phyloP scores from a whole-genome alignment of 192 early-diverging fungal genomes.

The Phlyctochytrium arcticum region DNA sequence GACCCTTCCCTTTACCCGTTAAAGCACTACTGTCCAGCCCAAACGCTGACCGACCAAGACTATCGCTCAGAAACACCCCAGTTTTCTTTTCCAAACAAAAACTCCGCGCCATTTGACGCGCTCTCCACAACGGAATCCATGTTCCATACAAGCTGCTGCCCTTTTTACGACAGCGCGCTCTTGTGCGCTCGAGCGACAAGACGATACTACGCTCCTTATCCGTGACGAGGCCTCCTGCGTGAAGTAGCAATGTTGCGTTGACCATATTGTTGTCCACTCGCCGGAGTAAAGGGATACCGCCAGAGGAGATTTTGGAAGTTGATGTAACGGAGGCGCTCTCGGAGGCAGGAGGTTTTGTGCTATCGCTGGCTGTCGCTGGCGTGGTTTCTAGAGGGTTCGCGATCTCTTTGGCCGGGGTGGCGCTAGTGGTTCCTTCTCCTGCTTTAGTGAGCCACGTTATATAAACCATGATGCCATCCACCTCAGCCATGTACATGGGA shows the following conservation, averaged over 20 bases:
- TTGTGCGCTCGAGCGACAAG: constrained; percentile 76
- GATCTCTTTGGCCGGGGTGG: constrained; percentile 11
- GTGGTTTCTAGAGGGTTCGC: constrained; percentile 1
- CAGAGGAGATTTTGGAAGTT: not conserved
- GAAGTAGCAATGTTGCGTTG: constrained; percentile 77
- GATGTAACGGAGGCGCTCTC: not conserved
- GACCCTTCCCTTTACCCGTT: not conserved
- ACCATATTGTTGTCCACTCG: constrained; percentile 80
- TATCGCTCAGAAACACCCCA: constrained; percentile 72
- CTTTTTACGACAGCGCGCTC: constrained; percentile 68
- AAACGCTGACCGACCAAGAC: constrained; percentile 36
- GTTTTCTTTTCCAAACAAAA: constrained; percentile 74
- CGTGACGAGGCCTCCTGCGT: constrained; percentile 82
- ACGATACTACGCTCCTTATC: constrained; percentile 82
- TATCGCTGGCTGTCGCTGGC: not conserved
- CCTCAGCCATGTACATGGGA: constrained; percentile 14
- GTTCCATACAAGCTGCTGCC: constrained; percentile 75
- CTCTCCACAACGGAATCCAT: constrained; percentile 88
- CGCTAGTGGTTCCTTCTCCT: not conserved
- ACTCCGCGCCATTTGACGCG: constrained; percentile 75
- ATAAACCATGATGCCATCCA: constrained; percentile 20
- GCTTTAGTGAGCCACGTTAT: constrained; percentile 13
- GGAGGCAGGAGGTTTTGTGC: too few relatives aligned
- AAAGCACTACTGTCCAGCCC: constrained; percentile 25
- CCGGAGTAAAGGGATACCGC: constrained; percentile 53